Percentiles rank a stretch among this genome's conserved stretches.
Evolutionary conservation across 371 early-diverging fungal species (phyloP).

Genomic region (Mucor mucedo): DNA sequence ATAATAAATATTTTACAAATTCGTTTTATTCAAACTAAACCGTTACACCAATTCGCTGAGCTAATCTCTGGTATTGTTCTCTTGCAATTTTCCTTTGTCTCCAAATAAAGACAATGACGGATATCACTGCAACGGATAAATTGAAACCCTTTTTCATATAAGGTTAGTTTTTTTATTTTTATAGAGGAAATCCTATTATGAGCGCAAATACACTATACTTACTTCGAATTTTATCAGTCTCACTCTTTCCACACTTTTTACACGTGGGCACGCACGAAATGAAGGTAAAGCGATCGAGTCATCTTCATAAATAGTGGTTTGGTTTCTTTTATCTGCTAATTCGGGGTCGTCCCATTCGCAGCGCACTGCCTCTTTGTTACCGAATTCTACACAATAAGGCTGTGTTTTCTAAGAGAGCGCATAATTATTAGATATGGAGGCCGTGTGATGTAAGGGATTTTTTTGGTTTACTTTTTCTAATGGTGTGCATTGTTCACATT

Average conservation of each 20-base stretch:
- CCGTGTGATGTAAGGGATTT: no score
- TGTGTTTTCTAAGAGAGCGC: slow-evolving; percentile 42
- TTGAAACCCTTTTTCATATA: slow-evolving; percentile 32
- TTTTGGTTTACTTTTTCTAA: slow-evolving; percentile 43
- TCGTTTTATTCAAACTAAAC: not conserved
- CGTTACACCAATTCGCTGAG: slow-evolving; percentile 50
- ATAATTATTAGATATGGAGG: no score
- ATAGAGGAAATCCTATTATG: no score
- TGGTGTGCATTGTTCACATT: slow-evolving; percentile 50
- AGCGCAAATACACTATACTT: not conserved
- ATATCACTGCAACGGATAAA: slow-evolving; percentile 34
- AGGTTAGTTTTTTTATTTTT: no score
- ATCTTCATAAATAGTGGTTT: slow-evolving; percentile 39
- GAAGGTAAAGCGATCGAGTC: slow-evolving; percentile 48
- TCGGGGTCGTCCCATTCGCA: slow-evolving; percentile 55
- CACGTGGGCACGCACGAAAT: slow-evolving; percentile 47
- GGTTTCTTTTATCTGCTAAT: slow-evolving; percentile 37
- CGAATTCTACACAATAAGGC: slow-evolving; percentile 48
- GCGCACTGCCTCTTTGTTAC: slow-evolving; percentile 50
- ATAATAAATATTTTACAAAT: no score
- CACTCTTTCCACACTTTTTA: slow-evolving; percentile 41
- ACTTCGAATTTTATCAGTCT: slow-evolving; percentile 48
- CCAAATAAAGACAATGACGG: slow-evolving; percentile 44
- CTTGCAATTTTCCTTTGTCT: slow-evolving; percentile 46
- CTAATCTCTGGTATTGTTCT: slow-evolving; percentile 49